Evolutionary conservation across 2,329 filamentous ascomycete species (phyloP).

Genomic region (Neofusicoccum ribis): DNA sequence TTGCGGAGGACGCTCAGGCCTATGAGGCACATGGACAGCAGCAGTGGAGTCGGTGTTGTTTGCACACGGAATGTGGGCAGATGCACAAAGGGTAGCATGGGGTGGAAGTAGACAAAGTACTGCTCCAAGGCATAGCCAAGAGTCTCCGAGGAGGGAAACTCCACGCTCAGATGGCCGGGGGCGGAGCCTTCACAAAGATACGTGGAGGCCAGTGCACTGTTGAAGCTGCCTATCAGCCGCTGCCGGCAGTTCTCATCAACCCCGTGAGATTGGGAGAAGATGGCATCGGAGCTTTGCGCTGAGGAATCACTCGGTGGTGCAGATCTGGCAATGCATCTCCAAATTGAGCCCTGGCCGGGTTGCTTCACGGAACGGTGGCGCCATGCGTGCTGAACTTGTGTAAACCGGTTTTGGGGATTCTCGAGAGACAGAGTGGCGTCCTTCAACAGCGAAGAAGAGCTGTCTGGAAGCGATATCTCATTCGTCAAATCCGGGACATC

Average conservation of each 20-base stretch:
- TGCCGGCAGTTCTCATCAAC: neutral
- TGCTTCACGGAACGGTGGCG: neutral
- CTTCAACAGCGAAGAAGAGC: neutral
- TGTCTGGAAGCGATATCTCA: neutral
- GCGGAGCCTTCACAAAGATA: neutral
- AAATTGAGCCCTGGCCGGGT: neutral
- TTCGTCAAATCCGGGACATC: neutral
- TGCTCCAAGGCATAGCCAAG: conserved; percentile 56
- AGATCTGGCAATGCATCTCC: neutral
- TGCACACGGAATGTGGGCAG: conserved; percentile 55
- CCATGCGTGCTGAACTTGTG: neutral
- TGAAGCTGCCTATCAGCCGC: neutral
- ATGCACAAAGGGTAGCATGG: conserved; percentile 55
- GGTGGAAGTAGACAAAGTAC: conserved; percentile 56
- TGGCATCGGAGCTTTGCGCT: neutral
- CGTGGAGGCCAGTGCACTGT: neutral
- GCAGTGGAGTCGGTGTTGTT: conserved; percentile 46
- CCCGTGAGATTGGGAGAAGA: neutral
- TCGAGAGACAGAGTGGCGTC: neutral
- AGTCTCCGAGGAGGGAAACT: conserved; percentile 53
- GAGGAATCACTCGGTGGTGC: neutral
- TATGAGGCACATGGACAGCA: conserved; percentile 56
- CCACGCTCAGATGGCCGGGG: conserved; percentile 20
- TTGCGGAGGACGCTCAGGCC: conserved; percentile 55
- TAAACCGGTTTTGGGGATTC: neutral